These are phyloP conservation scores for Populus nigra DNA, from an alignment of 345 rosid genomes.

Conservation along the genomic window DNA sequence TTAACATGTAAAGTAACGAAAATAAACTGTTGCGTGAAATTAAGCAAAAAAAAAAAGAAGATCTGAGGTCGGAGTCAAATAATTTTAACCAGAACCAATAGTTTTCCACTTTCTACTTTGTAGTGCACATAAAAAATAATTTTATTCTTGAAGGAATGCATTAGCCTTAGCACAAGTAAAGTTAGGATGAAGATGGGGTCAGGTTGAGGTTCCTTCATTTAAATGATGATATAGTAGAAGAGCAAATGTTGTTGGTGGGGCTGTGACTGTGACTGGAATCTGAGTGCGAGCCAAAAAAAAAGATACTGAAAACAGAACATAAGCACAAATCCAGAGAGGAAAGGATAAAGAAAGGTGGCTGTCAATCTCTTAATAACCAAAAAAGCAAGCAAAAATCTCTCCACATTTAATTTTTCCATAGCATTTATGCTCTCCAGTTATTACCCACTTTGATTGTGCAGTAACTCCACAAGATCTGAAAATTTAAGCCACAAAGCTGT, in stretches of 20 bases:
- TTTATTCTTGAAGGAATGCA: neutral
- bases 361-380: neutral
- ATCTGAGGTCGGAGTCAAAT: neutral
- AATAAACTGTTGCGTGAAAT: too few species aligned
- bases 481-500: conserved; percentile 18
- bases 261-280: too few species aligned
- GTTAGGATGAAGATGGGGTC: neutral
- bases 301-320: neutral
- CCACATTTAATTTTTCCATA: conserved; percentile 12
- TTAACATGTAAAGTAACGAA: too few species aligned
- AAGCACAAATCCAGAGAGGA: conserved; percentile 31
- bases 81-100: conserved; percentile 4
- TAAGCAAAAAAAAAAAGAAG: too few species aligned
- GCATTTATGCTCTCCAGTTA: conserved; percentile 18
- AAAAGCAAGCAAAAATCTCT: conserved; percentile 15
- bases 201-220: too few species aligned
- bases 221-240: neutral
- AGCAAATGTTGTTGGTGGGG: neutral
- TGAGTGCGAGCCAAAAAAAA: neutral
- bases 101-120: neutral
- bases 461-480: conserved; percentile 29
- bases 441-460: conserved; percentile 4
- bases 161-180: too few species aligned
- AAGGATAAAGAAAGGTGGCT: neutral
- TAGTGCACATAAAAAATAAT: neutral